A percentile compares a stretch with the other conserved stretches of the same genome.
phyloP scores from a whole-genome alignment of 345 rosid species.

The Reutealis trisperma region DNA sequence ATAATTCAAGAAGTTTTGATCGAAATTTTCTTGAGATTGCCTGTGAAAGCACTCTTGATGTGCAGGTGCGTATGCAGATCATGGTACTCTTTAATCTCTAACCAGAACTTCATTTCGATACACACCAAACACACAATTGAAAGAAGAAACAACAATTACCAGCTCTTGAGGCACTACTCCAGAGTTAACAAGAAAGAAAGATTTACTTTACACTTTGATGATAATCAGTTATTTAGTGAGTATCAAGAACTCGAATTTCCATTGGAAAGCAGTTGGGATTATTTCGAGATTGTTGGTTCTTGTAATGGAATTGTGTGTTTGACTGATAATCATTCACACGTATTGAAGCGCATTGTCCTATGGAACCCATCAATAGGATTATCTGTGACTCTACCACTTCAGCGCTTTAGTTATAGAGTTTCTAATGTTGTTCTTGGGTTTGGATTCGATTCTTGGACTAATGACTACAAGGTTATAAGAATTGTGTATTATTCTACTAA shows the following conservation, averaged over 20 bases:
- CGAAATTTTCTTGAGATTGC: constrained; percentile 13
- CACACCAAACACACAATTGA: constrained; percentile 1
- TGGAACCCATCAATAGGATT: constrained; percentile 20
- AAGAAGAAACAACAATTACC: not conserved
- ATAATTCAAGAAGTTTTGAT: constrained; percentile 5
- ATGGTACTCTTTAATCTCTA: constrained; percentile 18
- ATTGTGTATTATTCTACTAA: not conserved
- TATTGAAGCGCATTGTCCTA: not conserved
- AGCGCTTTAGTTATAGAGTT: not conserved
- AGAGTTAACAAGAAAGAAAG: not conserved
- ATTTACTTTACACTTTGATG: constrained; percentile 11
- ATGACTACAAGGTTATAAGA: constrained; percentile 18
- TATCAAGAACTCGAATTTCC: constrained; percentile 2
- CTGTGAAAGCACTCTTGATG: constrained; percentile 4
- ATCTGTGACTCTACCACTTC: constrained; percentile 4
- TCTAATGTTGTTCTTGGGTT: constrained; percentile 16
- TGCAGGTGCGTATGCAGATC: constrained; percentile 13
- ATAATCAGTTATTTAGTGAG: not conserved
- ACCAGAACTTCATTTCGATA: constrained; percentile 6
- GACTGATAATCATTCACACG: constrained; percentile 7
- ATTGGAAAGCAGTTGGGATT: constrained; percentile 7
- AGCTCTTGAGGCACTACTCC: constrained; percentile 14
- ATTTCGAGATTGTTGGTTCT: constrained; percentile 18
- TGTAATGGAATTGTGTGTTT: constrained; percentile 22
- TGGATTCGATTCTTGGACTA: constrained; percentile 13